phyloP scores from a whole-genome alignment of 805 yeast species.

The Naumovozyma castellii region DNA sequence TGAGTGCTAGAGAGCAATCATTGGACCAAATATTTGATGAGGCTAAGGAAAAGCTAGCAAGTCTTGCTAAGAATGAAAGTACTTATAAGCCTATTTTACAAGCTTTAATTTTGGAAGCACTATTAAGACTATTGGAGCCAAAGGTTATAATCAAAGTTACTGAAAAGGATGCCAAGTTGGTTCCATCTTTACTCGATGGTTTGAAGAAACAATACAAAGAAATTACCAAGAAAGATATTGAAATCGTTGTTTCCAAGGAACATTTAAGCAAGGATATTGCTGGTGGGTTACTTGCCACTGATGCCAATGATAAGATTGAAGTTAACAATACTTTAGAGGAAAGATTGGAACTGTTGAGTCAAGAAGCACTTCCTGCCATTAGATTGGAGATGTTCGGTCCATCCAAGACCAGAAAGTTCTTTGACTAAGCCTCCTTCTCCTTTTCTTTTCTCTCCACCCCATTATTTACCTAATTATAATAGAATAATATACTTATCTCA shows the following conservation, averaged over 20 bases:
- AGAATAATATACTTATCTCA: no score
- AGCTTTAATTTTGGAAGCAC: slow-evolving; percentile 72
- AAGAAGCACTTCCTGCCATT: slow-evolving; percentile 84
- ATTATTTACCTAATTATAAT: not conserved
- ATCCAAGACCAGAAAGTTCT: slow-evolving; percentile 79
- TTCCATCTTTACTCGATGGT: slow-evolving; percentile 35
- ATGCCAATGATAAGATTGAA: slow-evolving; percentile 71
- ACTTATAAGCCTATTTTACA: slow-evolving; percentile 61
- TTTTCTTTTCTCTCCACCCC: not conserved
- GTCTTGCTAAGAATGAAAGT: slow-evolving; percentile 42
- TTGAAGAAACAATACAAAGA: slow-evolving; percentile 58
- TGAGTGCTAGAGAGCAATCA: slow-evolving; percentile 76
- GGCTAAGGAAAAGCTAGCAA: slow-evolving; percentile 54
- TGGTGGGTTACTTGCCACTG: slow-evolving; percentile 77
- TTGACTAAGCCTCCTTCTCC: slow-evolving; percentile 42
- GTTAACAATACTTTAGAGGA: slow-evolving; percentile 91
- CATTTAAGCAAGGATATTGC: slow-evolving; percentile 49
- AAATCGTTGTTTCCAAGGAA: slow-evolving; percentile 46
- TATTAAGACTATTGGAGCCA: slow-evolving; percentile 65
- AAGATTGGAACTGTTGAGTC: slow-evolving; percentile 73
- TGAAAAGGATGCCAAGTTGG: slow-evolving; percentile 30
- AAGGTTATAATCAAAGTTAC: slow-evolving; percentile 53
- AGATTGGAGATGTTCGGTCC: slow-evolving; percentile 85
- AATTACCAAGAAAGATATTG: slow-evolving; percentile 48
- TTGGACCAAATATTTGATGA: slow-evolving; percentile 63